Conservation (phyloP, 2,329 filamentous ascomycete species). For the Pestalotiopsis fici region DNA sequence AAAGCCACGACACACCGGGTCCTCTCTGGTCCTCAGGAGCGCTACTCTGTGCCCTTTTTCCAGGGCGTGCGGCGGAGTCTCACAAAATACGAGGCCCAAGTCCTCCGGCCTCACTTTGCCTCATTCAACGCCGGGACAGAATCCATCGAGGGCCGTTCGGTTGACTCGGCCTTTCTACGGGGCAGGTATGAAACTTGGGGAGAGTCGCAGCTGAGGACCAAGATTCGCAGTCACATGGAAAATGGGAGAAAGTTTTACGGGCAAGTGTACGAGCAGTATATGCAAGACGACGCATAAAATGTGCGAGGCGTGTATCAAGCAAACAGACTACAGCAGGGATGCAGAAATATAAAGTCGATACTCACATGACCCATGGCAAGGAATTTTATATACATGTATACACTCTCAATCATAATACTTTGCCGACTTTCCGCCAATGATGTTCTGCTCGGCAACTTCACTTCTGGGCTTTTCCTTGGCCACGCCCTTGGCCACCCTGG, state of each 20-base stretch:
- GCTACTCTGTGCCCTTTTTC: slow-evolving; percentile 47
- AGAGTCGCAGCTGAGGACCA: slow-evolving; percentile 54
- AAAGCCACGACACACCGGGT: slow-evolving; percentile 53
- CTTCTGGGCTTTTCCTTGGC: slow-evolving; percentile 22
- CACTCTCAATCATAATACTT: slow-evolving; percentile 33
- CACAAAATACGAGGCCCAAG: slow-evolving; percentile 41
- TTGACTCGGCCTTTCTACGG: slow-evolving; percentile 51
- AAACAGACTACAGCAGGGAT: no score
- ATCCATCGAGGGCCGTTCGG: slow-evolving; percentile 33
- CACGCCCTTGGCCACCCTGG: slow-evolving; percentile 25
- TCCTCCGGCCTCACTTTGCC: slow-evolving; percentile 38
- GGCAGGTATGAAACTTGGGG: slow-evolving; percentile 56
- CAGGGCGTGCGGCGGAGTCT: slow-evolving; percentile 50
- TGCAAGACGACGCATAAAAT: slow-evolving; percentile 44
- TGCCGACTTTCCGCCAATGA: slow-evolving; percentile 30
- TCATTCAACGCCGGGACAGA: slow-evolving; percentile 22
- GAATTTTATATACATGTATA: not conserved
- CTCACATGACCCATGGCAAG: not conserved
- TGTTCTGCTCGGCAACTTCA: slow-evolving; percentile 27
- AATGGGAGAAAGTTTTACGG: slow-evolving; percentile 48
- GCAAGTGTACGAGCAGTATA: slow-evolving; percentile 48
- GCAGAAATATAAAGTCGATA: not conserved
- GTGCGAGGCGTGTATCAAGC: no score
- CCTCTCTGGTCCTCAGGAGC: slow-evolving; percentile 30
- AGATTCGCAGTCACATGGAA: slow-evolving; percentile 51